Evolutionary conservation across 2,329 filamentous ascomycete genomes (phyloP).

Genomic region (Anisogramma anomala): DNA sequence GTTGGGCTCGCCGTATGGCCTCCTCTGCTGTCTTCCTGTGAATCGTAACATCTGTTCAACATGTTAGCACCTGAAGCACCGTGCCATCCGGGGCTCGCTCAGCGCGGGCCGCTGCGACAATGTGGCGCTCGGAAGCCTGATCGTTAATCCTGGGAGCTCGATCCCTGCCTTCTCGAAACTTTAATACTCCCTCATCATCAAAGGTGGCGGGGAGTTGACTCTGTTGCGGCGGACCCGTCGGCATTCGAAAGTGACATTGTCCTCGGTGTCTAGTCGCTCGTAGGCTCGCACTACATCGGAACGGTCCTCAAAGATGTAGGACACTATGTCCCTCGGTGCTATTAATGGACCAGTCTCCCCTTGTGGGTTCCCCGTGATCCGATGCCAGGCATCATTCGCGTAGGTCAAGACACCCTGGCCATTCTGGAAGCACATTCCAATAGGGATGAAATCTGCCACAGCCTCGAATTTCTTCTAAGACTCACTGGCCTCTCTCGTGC

Average conservation of each 20-base stretch:
- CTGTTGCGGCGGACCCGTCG: conserved; percentile 19
- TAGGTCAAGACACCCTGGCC: conserved; percentile 53
- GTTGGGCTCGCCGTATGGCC: conserved; percentile 36
- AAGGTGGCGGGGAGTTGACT: conserved; percentile 22
- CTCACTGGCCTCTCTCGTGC: conserved; percentile 37
- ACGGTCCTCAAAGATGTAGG: conserved; percentile 35
- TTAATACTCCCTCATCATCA: conserved; percentile 24
- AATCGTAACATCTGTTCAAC: conserved; percentile 39
- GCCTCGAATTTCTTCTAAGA: conserved; percentile 55
- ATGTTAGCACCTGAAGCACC: conserved; percentile 35
- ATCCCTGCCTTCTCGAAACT: conserved; percentile 26
- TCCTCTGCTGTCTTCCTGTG: conserved; percentile 38
- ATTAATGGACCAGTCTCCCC: conserved; percentile 21
- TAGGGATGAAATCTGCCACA: conserved; percentile 62
- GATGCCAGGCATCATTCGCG: conserved; percentile 57
- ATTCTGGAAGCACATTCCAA: conserved; percentile 63
- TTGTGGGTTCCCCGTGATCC: conserved; percentile 35
- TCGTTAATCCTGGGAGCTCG: conserved; percentile 24
- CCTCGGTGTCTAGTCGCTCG: conserved; percentile 27
- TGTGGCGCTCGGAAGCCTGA: conserved; percentile 27
- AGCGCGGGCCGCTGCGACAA: conserved; percentile 36
- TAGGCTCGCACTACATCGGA: conserved; percentile 30
- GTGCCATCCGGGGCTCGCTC: conserved; percentile 32
- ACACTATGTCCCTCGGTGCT: conserved; percentile 25
- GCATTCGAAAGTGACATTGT: conserved; percentile 36